Evolutionary conservation across 805 yeast species (phyloP), one percentile per base, ranked within the genome.

Genomic region (Wickerhamomyces sydowiorum): DNA sequence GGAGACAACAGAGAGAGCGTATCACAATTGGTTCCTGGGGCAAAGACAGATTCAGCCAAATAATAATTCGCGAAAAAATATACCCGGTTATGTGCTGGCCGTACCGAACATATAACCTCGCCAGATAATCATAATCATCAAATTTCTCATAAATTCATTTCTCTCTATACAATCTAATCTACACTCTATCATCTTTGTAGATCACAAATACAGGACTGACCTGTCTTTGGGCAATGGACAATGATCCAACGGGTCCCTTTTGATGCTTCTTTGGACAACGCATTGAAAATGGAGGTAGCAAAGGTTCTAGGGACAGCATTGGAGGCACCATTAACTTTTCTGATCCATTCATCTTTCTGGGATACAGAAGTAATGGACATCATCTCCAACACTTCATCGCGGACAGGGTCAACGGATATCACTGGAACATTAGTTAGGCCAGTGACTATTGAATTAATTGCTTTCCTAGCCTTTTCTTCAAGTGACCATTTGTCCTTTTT

Each of bases 351-450:
- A 47, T 87, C 95, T 38, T 78, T 81, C 47, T 78, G 88, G 23
- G 72, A 69, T n/a, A 87, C 62, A 0, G 95, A 82, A 0, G 90
- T 83, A 2, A 82, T 75, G 13, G 85, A 72, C 31, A 91, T 85
- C 74, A 89, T 85, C 39, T 89, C 91, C 46, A 93, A 60, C 2
- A 87, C 85, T 47, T 89, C 97, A 51, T 87, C 96, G 46, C 82
- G 73, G 12, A 80, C 63, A 4, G 77, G 79, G 57, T 91, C 98
- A 27, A 91, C 77, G 0, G 84, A 76, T 37, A 89, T 70, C 1
- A 91, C 75, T 0, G 97, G 91, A 0, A 93, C 82, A 19, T 66
- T 62, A 0, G 81, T 69, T 31, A 91, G 59, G 10, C 68, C 71
- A 38, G 72, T 70, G 32, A 88, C 57, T 37, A 82, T 66, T 3